Evolutionary conservation across 768 basidiomycete genomes (phyloP).

Genomic region (Lentinula sp.): DNA sequence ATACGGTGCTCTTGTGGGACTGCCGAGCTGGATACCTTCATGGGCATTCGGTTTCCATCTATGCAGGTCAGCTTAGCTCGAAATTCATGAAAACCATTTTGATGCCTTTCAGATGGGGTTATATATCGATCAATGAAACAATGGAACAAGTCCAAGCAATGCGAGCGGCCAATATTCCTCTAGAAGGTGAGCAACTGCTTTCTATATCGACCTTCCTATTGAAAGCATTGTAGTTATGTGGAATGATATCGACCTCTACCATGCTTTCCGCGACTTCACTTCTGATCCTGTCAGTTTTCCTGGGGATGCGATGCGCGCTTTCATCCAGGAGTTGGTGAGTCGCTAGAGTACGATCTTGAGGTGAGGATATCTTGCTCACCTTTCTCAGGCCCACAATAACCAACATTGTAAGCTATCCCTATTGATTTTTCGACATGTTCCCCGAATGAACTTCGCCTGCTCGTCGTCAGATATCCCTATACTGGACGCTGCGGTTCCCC

Average conservation of each 20-base stretch:
- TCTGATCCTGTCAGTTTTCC: slow-evolving; percentile 62
- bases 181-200: slow-evolving; percentile 45
- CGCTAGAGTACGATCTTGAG: too few species aligned
- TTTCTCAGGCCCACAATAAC: slow-evolving; percentile 31
- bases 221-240: slow-evolving; percentile 50
- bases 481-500: slow-evolving; percentile 56
- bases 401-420: slow-evolving; percentile 34
- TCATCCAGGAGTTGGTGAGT: slow-evolving; percentile 54
- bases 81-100: neutral
- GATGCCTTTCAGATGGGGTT: slow-evolving; percentile 23
- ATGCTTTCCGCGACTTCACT: slow-evolving; percentile 65
- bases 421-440: neutral
- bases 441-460: neutral
- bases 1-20: slow-evolving; percentile 60
- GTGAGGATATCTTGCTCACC: too few species aligned
- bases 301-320: slow-evolving; percentile 40
- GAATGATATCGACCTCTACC: slow-evolving; percentile 75
- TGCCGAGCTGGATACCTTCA: slow-evolving; percentile 64
- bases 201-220: neutral
- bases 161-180: slow-evolving; percentile 68
- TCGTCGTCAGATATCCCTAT: slow-evolving; percentile 55
- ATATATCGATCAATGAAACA: slow-evolving; percentile 45
- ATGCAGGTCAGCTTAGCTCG: slow-evolving; percentile 38
- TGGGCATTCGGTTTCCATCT: slow-evolving; percentile 82
- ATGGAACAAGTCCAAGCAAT: slow-evolving; percentile 47